phyloP scores from a whole-genome alignment of 305 asterid genomes.

The Fraxinus dipetala region DNA sequence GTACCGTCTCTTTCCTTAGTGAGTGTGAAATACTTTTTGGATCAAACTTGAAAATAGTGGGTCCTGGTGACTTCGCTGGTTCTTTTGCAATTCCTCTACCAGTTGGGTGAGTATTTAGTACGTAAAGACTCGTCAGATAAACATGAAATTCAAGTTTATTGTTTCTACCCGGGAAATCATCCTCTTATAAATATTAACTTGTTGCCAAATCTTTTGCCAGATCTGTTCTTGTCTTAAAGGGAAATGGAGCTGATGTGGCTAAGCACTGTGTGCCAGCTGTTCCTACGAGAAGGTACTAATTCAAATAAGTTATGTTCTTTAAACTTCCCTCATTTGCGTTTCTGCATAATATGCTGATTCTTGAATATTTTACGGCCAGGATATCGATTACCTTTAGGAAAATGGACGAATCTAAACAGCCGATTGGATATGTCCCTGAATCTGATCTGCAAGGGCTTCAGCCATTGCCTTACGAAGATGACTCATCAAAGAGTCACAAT shows the following conservation, averaged over 20 bases:
- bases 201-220: constrained; percentile 42
- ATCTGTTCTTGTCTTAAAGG: constrained; percentile 84
- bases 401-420: constrained; percentile 77
- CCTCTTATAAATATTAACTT: neutral
- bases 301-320: neutral
- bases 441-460: constrained; percentile 73
- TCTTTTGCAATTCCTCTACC: constrained; percentile 61
- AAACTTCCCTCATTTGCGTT: neutral
- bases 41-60: constrained; percentile 58
- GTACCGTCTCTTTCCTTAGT: constrained; percentile 88
- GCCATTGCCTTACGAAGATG: constrained; percentile 49
- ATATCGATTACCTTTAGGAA: constrained; percentile 91
- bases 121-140: neutral
- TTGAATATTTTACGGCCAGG: constrained; percentile 36
- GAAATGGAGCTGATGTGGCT: constrained; percentile 96
- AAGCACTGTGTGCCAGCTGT: constrained; percentile 93
- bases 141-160: neutral
- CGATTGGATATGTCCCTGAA: constrained; percentile 59
- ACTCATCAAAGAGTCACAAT: constrained; percentile 25
- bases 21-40: constrained; percentile 81
- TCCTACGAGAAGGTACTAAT: constrained; percentile 67
- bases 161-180: neutral
- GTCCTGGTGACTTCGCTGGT: constrained; percentile 80
- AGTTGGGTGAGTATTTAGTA: constrained; percentile 63
- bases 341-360: constrained; percentile 19